phyloP scores from a whole-genome alignment of 2,329 filamentous ascomycete species.

The Dendrostoma leiphaemia region DNA sequence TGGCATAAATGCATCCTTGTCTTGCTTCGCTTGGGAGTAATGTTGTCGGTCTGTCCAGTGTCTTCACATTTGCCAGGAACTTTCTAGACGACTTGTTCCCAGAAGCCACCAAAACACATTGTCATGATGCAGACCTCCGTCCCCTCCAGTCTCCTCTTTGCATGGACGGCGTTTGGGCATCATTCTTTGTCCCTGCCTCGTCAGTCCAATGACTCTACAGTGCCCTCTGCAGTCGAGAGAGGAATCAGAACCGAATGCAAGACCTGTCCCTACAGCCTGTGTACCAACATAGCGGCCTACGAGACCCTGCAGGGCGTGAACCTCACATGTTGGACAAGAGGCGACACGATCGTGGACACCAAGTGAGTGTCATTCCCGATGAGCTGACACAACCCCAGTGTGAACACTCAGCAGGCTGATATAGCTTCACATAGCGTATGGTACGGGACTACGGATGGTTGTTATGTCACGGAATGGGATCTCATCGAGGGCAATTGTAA shows the following conservation, averaged over 20 bases:
- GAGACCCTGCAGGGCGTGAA: not conserved
- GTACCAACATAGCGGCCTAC: slow-evolving; percentile 10
- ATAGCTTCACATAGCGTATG: slow-evolving; percentile 7
- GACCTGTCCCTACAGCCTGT: slow-evolving; percentile 15
- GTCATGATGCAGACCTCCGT: not conserved
- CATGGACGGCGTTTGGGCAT: not conserved
- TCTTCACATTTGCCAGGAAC: too few relatives aligned
- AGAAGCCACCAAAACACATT: not conserved
- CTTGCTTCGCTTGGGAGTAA: too few relatives aligned
- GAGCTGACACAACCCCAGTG: too few relatives aligned
- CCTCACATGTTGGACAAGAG: slow-evolving; percentile 15
- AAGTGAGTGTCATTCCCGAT: slow-evolving; percentile 6
- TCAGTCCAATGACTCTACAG: too few relatives aligned
- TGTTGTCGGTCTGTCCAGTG: too few relatives aligned
- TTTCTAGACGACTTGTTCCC: not conserved
- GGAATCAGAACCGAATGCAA: slow-evolving; percentile 19
- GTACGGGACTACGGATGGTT: slow-evolving; percentile 12
- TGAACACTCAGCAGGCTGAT: not conserved
- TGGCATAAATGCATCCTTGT: not conserved
- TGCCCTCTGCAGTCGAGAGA: slow-evolving; percentile 4
- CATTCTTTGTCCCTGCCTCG: too few relatives aligned
- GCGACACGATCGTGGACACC: slow-evolving; percentile 16
- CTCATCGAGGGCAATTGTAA: slow-evolving; percentile 17
- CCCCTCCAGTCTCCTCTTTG: not conserved
- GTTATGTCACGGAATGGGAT: slow-evolving; percentile 19